Evolutionary conservation across 2,329 filamentous ascomycete species (phyloP).

Genomic region (Epichloe coenophiala): DNA sequence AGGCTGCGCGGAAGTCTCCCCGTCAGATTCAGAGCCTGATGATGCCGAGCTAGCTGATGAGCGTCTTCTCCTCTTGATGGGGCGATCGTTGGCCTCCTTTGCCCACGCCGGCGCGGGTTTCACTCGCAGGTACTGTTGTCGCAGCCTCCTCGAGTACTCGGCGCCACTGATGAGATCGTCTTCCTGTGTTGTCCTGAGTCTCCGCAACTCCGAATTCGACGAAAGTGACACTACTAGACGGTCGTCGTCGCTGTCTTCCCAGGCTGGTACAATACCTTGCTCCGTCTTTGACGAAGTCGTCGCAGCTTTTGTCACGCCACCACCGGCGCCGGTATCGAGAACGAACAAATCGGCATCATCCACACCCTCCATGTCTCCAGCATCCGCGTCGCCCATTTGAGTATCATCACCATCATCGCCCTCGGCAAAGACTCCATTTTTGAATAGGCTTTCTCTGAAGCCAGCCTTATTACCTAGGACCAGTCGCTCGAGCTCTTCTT

Average conservation of each 20-base stretch:
- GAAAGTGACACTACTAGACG: conserved; percentile 72
- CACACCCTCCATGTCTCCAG: conserved; percentile 42
- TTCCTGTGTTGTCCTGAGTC: conserved; percentile 64
- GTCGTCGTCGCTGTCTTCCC: conserved; percentile 96
- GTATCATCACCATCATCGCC: conserved; percentile 29
- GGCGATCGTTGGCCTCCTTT: conserved; percentile 33
- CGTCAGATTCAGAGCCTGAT: conserved; percentile 40
- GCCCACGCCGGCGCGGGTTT: conserved; percentile 51
- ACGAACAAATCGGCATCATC: conserved; percentile 79
- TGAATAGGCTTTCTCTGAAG: conserved; percentile 62
- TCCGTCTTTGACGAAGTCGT: conserved; percentile 11
- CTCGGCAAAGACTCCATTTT: conserved; percentile 9
- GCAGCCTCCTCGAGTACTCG: conserved; percentile 70
- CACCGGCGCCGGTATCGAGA: conserved; percentile 52
- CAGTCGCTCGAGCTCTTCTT: conserved; percentile 74
- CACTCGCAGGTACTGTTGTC: conserved; percentile 57
- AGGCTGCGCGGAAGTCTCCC: conserved; percentile 56
- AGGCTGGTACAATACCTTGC: conserved; percentile 43
- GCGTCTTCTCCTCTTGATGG: conserved; percentile 35
- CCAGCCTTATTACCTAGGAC: conserved; percentile 80
- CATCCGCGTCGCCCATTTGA: conserved; percentile 28
- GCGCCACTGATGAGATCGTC: conserved; percentile 79
- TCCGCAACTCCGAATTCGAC: conserved; percentile 56
- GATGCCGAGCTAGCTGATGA: conserved; percentile 39
- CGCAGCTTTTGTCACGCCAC: conserved; percentile 14